phyloP scores from a whole-genome alignment of 2,329 filamentous ascomycete species.

The Beauveria sp. region DNA sequence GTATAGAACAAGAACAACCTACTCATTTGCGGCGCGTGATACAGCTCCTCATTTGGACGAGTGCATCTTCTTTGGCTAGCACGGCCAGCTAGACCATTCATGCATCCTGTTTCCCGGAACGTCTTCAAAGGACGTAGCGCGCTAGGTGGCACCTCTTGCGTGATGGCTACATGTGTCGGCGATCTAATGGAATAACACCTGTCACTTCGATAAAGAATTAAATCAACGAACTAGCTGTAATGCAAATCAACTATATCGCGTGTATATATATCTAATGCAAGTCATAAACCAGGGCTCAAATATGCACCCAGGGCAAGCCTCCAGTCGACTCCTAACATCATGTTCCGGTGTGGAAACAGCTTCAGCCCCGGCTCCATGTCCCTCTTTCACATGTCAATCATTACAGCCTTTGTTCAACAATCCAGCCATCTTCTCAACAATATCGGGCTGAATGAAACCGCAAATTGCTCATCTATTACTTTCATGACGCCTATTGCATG shows the following conservation, averaged over 20 bases:
- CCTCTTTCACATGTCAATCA: conserved; percentile 11
- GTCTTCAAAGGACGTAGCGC: not conserved
- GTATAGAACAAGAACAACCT: too few relatives aligned
- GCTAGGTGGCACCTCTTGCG: not conserved
- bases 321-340: not conserved
- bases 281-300: not conserved
- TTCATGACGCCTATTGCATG: not conserved
- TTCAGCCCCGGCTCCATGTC: not conserved
- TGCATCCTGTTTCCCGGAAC: too few relatives aligned
- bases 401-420: not conserved
- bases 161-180: not conserved
- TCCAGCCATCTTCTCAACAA: conserved; percentile 5
- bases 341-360: not conserved
- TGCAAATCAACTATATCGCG: not conserved
- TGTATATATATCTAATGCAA: not conserved
- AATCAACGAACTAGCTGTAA: not conserved
- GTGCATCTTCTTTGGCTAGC: not conserved
- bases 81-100: not conserved
- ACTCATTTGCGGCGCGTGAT: not conserved
- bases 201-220: not conserved
- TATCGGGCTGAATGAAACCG: not conserved
- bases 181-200: not conserved
- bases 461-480: not conserved
- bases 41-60: conserved; percentile 1
- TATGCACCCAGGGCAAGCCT: not conserved